phyloP scores from a whole-genome alignment of 2,329 filamentous ascomycete species.

The Claviceps arundinis region DNA sequence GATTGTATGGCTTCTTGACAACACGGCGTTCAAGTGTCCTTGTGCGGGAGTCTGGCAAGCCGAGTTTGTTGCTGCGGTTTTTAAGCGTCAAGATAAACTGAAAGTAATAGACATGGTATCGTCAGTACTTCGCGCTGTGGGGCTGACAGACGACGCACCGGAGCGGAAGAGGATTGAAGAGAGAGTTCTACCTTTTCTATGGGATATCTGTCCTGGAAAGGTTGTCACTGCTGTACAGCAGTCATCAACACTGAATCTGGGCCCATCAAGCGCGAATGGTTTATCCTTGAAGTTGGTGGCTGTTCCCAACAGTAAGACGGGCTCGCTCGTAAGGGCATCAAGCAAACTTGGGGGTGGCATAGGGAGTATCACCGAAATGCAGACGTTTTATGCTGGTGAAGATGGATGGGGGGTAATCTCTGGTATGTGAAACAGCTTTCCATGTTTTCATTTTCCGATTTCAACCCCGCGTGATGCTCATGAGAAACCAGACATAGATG shows the following conservation, averaged over 20 bases:
- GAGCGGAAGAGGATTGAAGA: constrained; percentile 47
- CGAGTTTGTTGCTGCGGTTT: constrained; percentile 73
- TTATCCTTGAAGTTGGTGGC: constrained; percentile 52
- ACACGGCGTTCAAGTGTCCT: constrained; percentile 58
- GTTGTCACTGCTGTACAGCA: constrained; percentile 51
- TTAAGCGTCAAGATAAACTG: constrained; percentile 56
- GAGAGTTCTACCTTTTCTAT: constrained; percentile 64
- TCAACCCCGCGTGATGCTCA: not conserved
- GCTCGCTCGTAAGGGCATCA: constrained; percentile 30
- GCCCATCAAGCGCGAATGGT: constrained; percentile 59
- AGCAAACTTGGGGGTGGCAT: constrained; percentile 38
- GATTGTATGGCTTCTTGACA: constrained; percentile 81
- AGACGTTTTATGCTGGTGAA: constrained; percentile 60
- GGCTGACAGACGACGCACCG: constrained; percentile 47
- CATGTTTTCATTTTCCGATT: not conserved
- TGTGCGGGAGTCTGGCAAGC: constrained; percentile 52
- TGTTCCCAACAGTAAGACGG: constrained; percentile 34
- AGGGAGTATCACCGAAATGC: constrained; percentile 46
- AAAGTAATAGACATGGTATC: constrained; percentile 55
- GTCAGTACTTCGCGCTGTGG: constrained; percentile 56
- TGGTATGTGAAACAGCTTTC: constrained; percentile 25
- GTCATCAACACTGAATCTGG: constrained; percentile 38
- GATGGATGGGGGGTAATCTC: constrained; percentile 79
- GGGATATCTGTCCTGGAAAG: constrained; percentile 58
- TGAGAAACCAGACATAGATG: constrained; percentile 58